Base-by-base conservation (phyloP, 176 grass and related monocot genomes). In the Stipa capillata region DNA sequence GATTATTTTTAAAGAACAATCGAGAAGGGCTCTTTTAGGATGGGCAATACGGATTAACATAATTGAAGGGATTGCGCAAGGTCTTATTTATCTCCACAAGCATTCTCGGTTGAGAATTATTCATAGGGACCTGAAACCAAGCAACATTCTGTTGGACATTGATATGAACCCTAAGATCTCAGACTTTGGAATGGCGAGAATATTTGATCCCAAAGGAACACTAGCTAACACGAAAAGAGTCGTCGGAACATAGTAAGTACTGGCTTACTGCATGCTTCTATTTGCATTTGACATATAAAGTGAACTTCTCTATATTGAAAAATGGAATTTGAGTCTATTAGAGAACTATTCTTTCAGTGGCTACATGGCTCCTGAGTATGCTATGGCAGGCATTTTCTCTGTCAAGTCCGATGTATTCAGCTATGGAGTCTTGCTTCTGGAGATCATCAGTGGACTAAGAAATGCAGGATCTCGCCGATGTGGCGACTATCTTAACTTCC, bases 81-180 rank as follows among this genome's bases (percentile, higher is more conserved):
- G 90, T 71, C 79, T 92, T 84, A 53, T 89, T 61, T 92, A 89
- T 89, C 86, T 92, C 8, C 90, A 92, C 56, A 92, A 86, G 57
- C 86, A 92, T 64, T 92, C 86, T 76, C 72, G 90, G 16, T 47
- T 92, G 0, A 89, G 47, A 77, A 77, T 92, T 73, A 78, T 93
- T 36, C 83, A 93, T 5, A 77, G 90, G 63, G 90, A 93, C 25
- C 64, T 92, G 63, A 93, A 93, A 56, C 71, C 87, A 47, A 89
- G 90, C 77, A 93, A 93, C 54, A 89, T 89, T 77, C 16, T 93
- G 16, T 49, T 93, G 31, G 87, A 93, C 4, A 47, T 10, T 45
- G 80, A 93, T 64, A 89, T 89, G 90, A 93, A 89, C 45, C 87
- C 90, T 67, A 93, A 89, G 57, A 93, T 93, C 18, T 93, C 90